Base-by-base conservation (phyloP, 23 red algal species). In the Gracilariopsis chorda region DNA sequence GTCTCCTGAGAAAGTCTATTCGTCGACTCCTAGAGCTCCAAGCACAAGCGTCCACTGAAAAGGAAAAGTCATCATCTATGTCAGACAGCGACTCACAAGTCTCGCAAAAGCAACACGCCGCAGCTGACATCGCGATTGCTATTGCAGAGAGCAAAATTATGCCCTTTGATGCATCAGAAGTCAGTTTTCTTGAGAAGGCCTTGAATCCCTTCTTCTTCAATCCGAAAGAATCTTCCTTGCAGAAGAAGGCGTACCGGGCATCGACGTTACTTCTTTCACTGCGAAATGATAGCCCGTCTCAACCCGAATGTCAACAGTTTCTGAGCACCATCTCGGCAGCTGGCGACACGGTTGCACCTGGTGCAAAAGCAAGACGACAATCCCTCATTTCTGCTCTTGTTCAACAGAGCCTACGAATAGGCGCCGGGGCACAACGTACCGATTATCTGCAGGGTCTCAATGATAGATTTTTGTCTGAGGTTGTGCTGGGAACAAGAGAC, bases 191-290 rank as follows among this genome's bases (percentile, higher is more conserved):
- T 30, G 65, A 92, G 45, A 85, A 88, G 44, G 86, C 94, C 10
- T 87, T 96, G 76, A 64, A 74, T 10, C 89, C 94, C 7, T 75
- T 92, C 51, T 85, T 96, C 59, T 37, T 82, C 53, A 87, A 92
- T 81, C 23, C 41, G 34, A 59, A 77, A 39, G 87, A 96, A 76
- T 63, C 88, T 47, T 57, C 71, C 20, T 43, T 96, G 28, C 94
- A 96, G 80, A 96, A 96, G 81, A 96, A 96, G 57, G 88, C 94
- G 1, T 96, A 96, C 48, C 87, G 87, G 35, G 87, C 81, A 39
- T 52, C 74, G 36, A 70, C 89, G 11, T 80, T 86, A 40, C 58
- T 96, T 57, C 44, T 96, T 63, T 63, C 52, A 43, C 21, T 57
- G 49, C 32, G 52, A 23, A 9, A 51, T 20, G 35, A n/a, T 14